Evolutionary conservation across 2,329 filamentous ascomycete genomes (phyloP), one percentile per base, ranked within the genome.

Genomic region (Leptosphaerulina australis): DNA sequence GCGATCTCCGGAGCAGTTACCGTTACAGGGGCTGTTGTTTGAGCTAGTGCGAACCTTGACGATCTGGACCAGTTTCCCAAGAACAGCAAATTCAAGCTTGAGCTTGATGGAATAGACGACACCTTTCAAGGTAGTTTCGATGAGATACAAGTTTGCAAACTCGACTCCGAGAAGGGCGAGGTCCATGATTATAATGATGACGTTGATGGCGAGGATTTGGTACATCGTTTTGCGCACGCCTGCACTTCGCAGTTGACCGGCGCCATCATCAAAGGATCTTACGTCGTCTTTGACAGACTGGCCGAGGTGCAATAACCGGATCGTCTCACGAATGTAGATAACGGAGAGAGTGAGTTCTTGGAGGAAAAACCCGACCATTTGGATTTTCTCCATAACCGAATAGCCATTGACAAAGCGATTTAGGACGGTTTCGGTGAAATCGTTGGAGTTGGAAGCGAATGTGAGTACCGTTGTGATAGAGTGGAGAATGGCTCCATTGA

Each of bases 61-160:
- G 20, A 72, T 59, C 28, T 70, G 63, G 12, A 79, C 74, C 3
- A 79, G 62, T 26, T 73, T 71, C 21, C 81, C 73, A 8, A 85
- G 70, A 30, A 85, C 77, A 12, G 80, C 77, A 53, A 79, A 78
- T 64, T 85, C 83, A n/a, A 83, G 74, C 52, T 82, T 81, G 30
- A 82, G 71, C 56, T 79, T 79, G 57, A 78, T 64, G 34, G 69
- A 73, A 61, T 78, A 79, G 5, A 76, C 71, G 15, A 75, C 73
- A 17, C 67, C 72, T 52, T 77, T 77, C 3, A 76, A 56, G 0
- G 71, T 71, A 7, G 66, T 68, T 48, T 71, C 59, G 15, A 72
- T 66, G n/a, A 70, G 44, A 34, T 71, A 70, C 1, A 68, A 46
- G 20, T 71, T 69, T 3, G 66, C 63, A 30, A 66, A 70, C 36